These are phyloP conservation scores for Boletus barrowsii DNA, from an alignment of 768 basidiomycete genomes.

Conservation along the genomic window DNA sequence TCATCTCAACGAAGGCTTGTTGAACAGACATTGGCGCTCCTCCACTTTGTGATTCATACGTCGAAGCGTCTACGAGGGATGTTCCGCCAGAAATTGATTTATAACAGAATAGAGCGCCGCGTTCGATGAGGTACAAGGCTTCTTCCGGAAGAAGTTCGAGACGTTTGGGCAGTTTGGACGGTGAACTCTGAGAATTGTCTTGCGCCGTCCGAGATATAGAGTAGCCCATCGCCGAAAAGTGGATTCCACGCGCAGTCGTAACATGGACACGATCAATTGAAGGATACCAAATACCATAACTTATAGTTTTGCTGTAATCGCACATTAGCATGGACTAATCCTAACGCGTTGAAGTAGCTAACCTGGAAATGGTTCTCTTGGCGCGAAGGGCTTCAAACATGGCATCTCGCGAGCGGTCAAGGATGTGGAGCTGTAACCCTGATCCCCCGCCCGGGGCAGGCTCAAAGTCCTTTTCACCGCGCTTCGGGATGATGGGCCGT, in stretches of 20 bases:
- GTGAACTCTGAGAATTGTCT: constrained; percentile 17
- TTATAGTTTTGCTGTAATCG: constrained; percentile 62
- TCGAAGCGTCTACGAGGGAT: constrained; percentile 6
- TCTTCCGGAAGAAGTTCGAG: constrained; percentile 94
- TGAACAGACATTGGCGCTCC: constrained; percentile 88
- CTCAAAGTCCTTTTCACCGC: constrained; percentile 98
- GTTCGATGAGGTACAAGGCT: constrained; percentile 87
- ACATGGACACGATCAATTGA: constrained; percentile 61
- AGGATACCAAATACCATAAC: constrained; percentile 81
- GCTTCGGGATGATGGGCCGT: constrained; percentile 83
- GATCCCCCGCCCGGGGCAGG: constrained; percentile 65
- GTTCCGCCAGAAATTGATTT: constrained; percentile 41
- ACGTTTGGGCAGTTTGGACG: constrained; percentile 52
- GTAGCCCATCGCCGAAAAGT: constrained; percentile 80
- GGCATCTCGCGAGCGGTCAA: constrained; percentile 76
- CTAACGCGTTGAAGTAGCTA: constrained; percentile 11
- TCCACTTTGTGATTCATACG: constrained; percentile 38
- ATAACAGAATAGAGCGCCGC: constrained; percentile 86
- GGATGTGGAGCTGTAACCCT: constrained; percentile 73
- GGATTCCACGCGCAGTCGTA: constrained; percentile 73
- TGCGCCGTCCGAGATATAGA: constrained; percentile 52
- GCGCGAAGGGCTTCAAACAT: constrained; percentile 83
- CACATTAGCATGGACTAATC: background rate
- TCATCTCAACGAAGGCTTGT: constrained; percentile 84
- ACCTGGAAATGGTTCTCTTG: constrained; percentile 76